Evolutionary conservation across 768 basidiomycete genomes (phyloP), one percentile per base, ranked within the genome.

Genomic region (Pleurotus sapidus): DNA sequence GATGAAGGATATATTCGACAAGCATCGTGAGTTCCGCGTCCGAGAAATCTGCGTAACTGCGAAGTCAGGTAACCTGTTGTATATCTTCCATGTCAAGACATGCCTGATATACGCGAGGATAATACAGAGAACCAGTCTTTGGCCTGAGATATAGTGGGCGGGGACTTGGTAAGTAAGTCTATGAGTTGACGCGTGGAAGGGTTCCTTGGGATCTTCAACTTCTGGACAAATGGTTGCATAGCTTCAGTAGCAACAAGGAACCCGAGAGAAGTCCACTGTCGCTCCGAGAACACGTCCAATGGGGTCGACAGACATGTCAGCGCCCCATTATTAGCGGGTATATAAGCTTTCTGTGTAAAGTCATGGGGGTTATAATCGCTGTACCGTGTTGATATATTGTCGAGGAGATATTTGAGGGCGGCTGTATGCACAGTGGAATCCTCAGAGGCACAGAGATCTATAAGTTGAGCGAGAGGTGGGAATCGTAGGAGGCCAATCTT

Each of bases 321-420:
- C 14, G 77, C 74, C 4, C 78, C 74, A 15, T 80, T 74, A 2
- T 83, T 63, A 2, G 93, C 86, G 1, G 96, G 96, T 46, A 99
- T 83, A 72, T 91, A 99, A 0, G 88, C 74, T 7, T 89, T 65
- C 23, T 84, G 72, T 3, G 75, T 70, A 60, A 84, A 89, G 11
- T 77, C 65, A 12, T 73, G 66, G n/a, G 83, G 77, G 45, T 82
- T 74, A 60, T 90, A 89, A 40, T 82, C 73, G 1, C 70, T 65
- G 65, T 91, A 95, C 56, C 81, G 80, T 0, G 73, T 76, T 6
- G 74, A 67, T 25, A 87, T 76, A 63, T 95, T 89, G 50, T 92
- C 87, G 46, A 95, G 71, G 30, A 98, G 78, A 72, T 96, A 98
- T 56, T 86, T 84, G 55, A 98, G 74, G 0, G 94, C 93, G 8